phyloP scores from a whole-genome alignment of 768 basidiomycete species.

The Imleria badia region DNA sequence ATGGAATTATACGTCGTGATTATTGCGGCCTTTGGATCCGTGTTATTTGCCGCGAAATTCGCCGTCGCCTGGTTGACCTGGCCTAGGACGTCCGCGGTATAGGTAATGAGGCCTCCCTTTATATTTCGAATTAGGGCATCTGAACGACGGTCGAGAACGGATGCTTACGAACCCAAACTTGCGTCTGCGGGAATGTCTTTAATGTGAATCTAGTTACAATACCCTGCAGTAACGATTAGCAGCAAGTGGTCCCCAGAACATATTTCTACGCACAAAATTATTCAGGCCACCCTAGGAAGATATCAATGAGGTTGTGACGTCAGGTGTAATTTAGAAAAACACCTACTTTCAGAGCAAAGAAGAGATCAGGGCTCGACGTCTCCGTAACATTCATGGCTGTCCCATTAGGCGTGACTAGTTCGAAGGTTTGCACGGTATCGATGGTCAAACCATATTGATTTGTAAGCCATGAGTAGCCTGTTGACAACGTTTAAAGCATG shows the following conservation, averaged over 20 bases:
- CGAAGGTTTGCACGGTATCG: conserved; percentile 54
- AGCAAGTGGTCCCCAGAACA: not conserved
- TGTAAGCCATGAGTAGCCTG: conserved; percentile 44
- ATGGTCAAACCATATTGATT: conserved; percentile 60
- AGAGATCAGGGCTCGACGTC: conserved; percentile 37
- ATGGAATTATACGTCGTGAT: conserved; percentile 43
- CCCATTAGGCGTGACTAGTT: conserved; percentile 52
- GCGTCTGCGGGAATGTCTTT: conserved; percentile 50
- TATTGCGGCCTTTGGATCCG: conserved; percentile 32
- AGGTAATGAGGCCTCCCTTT: conserved; percentile 52
- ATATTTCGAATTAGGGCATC: not conserved
- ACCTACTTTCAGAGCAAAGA: conserved; percentile 45
- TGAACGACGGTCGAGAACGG: not conserved
- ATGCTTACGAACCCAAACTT: conserved; percentile 55
- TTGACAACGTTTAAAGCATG: not conserved
- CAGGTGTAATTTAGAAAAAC: not conserved
- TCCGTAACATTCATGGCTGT: conserved; percentile 37
- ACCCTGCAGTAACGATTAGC: conserved; percentile 34
- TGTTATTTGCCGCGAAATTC: conserved; percentile 17
- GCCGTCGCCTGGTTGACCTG: conserved; percentile 18
- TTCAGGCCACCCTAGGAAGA: conserved; percentile 54
- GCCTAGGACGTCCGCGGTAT: conserved; percentile 9
- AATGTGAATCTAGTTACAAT: conserved; percentile 60
- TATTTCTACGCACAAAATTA: conserved; percentile 45
- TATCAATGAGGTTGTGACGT: not conserved